Conservation (phyloP, 257 asterid genomes). For the Solanum medicagineum region DNA sequence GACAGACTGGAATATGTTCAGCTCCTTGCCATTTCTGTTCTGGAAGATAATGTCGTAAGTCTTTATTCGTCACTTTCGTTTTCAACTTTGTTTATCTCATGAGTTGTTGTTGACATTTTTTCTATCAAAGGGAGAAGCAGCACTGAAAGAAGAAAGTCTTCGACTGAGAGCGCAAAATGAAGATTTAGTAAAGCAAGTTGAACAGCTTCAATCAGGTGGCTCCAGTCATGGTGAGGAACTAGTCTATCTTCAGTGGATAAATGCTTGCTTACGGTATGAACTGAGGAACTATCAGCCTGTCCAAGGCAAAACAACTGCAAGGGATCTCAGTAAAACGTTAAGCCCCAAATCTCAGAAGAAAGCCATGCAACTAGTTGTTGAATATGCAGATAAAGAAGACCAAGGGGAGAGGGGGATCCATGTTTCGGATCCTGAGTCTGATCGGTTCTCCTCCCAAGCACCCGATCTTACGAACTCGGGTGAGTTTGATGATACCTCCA, state of each 20-base stretch:
- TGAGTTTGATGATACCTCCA: conserved; percentile 31
- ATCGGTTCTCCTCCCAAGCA: conserved; percentile 45
- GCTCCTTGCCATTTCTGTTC: conserved; percentile 31
- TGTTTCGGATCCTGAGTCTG: conserved; percentile 32
- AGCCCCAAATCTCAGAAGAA: conserved; percentile 77
- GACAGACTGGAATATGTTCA: conserved; percentile 38
- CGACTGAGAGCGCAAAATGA: conserved; percentile 44
- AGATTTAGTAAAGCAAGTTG: conserved; percentile 48
- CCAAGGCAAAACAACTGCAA: conserved; percentile 50
- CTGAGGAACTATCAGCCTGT: conserved; percentile 46
- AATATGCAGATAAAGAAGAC: conserved; percentile 54
- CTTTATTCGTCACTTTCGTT: neutral
- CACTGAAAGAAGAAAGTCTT: conserved; percentile 36
- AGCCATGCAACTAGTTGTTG: conserved; percentile 70
- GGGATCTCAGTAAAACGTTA: conserved; percentile 67
- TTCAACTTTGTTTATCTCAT: neutral
- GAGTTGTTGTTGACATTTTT: neutral
- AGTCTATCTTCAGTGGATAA: conserved; percentile 85
- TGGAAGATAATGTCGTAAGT: conserved; percentile 49
- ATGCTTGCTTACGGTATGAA: conserved; percentile 84
- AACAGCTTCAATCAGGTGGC: conserved; percentile 45
- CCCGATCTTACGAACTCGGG: conserved; percentile 47
- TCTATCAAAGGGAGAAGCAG: conserved; percentile 31
- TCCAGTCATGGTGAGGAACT: conserved; percentile 62
- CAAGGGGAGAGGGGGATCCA: conserved; percentile 6